Percentiles rank a stretch among this genome's conserved stretches.
Conservation (phyloP, 148 eudicot species). For the Mesembryanthemum crystallinum region DNA sequence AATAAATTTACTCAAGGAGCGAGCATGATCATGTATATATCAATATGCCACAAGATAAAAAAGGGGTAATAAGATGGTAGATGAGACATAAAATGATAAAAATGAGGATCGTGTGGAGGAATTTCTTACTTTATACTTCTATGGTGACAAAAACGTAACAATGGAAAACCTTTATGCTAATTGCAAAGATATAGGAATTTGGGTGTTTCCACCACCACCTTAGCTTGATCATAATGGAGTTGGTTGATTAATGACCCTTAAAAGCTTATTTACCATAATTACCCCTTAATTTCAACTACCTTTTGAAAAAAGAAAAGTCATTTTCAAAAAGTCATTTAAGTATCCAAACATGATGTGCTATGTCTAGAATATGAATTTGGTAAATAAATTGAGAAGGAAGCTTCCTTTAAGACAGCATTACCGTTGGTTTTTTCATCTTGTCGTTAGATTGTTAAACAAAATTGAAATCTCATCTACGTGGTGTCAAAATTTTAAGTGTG, state of each 20-base stretch:
- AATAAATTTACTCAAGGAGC: too few species aligned
- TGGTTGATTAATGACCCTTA: background rate
- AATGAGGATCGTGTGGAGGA: too few species aligned
- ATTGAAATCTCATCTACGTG: slow-evolving; percentile 2
- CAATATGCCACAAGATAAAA: too few species aligned
- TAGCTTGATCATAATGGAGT: slow-evolving; percentile 3
- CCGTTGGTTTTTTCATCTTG: slow-evolving; percentile 24
- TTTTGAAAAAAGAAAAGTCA: slow-evolving; percentile 15
- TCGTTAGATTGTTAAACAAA: slow-evolving; percentile 15
- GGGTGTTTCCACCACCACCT: background rate
- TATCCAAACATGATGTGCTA: slow-evolving; percentile 26
- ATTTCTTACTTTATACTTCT: too few species aligned
- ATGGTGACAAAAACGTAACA: too few species aligned
- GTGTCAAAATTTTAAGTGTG: background rate
- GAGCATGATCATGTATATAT: too few species aligned
- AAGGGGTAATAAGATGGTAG: too few species aligned
- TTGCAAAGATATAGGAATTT: background rate
- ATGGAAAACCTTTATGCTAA: background rate
- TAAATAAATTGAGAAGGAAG: slow-evolving; percentile 15
- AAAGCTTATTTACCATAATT: slow-evolving; percentile 19
- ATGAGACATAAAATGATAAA: too few species aligned
- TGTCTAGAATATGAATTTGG: background rate
- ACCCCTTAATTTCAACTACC: slow-evolving; percentile 26
- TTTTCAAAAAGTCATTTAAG: too few species aligned
- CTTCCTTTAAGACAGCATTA: slow-evolving; percentile 28